These are phyloP conservation scores for Yarrowia porcina DNA, from an alignment of 805 yeast species.

Conservation along the genomic window DNA sequence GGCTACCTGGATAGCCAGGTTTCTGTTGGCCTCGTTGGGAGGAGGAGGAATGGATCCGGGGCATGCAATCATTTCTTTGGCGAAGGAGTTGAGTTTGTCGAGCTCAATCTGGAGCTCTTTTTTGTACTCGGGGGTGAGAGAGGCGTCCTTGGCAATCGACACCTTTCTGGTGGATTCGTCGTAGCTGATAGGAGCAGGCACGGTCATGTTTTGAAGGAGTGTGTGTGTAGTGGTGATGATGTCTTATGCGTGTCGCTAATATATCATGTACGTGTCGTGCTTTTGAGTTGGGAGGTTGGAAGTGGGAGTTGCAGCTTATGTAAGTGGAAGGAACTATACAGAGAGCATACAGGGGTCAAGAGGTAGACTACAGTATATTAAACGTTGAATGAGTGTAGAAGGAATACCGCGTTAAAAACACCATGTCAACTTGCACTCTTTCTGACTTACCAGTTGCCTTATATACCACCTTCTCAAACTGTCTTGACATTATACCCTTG, in stretches of 20 bases:
- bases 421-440: too few relatives aligned
- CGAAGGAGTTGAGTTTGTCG: constrained; percentile 36
- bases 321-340: background rate
- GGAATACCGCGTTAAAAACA: too few relatives aligned
- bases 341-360: too few relatives aligned
- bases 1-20: constrained; percentile 36
- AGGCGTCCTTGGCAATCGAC: constrained; percentile 27
- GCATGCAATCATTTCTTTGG: constrained; percentile 35
- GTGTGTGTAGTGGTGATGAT: background rate
- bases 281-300: constrained; percentile 15
- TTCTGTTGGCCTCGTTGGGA: constrained; percentile 34
- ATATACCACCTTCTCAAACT: too few relatives aligned
- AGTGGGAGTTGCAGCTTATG: constrained; percentile 1
- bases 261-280: constrained; percentile 12
- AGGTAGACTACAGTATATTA: too few relatives aligned
- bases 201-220: too few relatives aligned
- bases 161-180: constrained; percentile 31
- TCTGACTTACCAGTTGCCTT: too few relatives aligned
- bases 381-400: too few relatives aligned
- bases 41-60: constrained; percentile 41
- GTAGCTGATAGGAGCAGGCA: constrained; percentile 29
- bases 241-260: constrained; percentile 17
- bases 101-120: constrained; percentile 32
- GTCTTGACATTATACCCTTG: too few relatives aligned
- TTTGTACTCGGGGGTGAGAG: constrained; percentile 27